These are phyloP conservation scores for Williopsis jadinii DNA, from an alignment of 1,139 yeast genomes.

Conservation along the genomic window DNA sequence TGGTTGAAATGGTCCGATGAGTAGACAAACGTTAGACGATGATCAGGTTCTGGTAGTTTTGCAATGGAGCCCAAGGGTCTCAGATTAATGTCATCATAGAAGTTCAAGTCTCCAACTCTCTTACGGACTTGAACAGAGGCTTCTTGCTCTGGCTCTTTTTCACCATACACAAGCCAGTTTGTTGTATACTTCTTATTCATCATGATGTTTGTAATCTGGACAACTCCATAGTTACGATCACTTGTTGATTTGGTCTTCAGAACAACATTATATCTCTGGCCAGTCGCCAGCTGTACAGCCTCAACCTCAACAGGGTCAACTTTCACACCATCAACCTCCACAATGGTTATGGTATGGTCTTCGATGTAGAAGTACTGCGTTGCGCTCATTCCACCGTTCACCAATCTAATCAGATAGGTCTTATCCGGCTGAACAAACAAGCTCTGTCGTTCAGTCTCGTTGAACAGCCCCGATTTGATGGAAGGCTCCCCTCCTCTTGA, in stretches of 20 bases:
- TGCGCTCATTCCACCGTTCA: slow-evolving; percentile 50
- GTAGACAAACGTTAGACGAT: slow-evolving; percentile 41
- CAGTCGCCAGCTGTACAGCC: slow-evolving; percentile 57
- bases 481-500: slow-evolving; percentile 50
- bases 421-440: slow-evolving; percentile 41
- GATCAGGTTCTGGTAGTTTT: slow-evolving; percentile 41
- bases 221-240: slow-evolving; percentile 27
- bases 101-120: slow-evolving; percentile 15
- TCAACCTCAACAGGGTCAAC: slow-evolving; percentile 52
- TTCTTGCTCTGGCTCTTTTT: slow-evolving; percentile 27
- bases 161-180: slow-evolving; percentile 34
- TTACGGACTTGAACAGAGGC: slow-evolving; percentile 34
- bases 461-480: slow-evolving; percentile 43
- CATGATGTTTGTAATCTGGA: slow-evolving; percentile 31
- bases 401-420: slow-evolving; percentile 43
- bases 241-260: slow-evolving; percentile 34
- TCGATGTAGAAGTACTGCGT: slow-evolving; percentile 47
- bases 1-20: slow-evolving; percentile 36
- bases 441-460: slow-evolving; percentile 39
- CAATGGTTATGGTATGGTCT: slow-evolving; percentile 46
- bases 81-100: slow-evolving; percentile 36
- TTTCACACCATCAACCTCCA: slow-evolving; percentile 68
- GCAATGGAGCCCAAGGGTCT: slow-evolving; percentile 28
- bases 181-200: slow-evolving; percentile 28
- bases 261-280: slow-evolving; percentile 66